Conservation (phyloP, 495 filamentous ascomycete genomes). For the Penicillium cinerascens region DNA sequence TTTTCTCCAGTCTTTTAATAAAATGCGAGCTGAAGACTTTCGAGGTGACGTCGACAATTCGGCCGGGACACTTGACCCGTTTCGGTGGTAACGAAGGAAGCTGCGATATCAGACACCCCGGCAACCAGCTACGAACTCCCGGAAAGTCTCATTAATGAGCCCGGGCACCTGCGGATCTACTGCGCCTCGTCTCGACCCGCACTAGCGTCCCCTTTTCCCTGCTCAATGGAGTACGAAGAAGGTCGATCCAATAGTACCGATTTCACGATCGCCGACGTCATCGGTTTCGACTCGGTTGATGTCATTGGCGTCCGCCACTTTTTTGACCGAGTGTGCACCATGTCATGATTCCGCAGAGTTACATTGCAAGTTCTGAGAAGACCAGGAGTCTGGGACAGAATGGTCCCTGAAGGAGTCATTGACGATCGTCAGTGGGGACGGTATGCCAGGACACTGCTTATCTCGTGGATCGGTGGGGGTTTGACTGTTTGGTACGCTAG, state of each 20-base stretch:
- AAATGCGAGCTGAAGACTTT: constrained; percentile 9
- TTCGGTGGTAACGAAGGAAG: constrained; percentile 14
- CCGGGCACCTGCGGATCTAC: constrained; percentile 13
- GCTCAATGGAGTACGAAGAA: neutral
- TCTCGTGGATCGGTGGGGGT: constrained; percentile 16
- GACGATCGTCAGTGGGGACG: constrained; percentile 14
- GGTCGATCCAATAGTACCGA: constrained; percentile 11
- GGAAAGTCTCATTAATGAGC: neutral
- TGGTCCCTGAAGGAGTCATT: neutral
- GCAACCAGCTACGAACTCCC: neutral
- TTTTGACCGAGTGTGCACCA: constrained; percentile 7
- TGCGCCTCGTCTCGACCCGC: neutral
- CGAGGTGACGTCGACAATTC: constrained; percentile 42
- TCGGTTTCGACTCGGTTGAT: constrained; percentile 15
- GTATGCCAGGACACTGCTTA: constrained; percentile 20
- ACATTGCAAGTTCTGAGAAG: neutral
- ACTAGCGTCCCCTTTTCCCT: neutral
- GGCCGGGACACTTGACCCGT: constrained; percentile 17
- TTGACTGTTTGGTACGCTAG: constrained; percentile 1
- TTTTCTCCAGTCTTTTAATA: neutral
- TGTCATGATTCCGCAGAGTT: constrained; percentile 17
- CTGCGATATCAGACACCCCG: neutral
- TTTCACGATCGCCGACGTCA: constrained; percentile 28
- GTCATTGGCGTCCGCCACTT: constrained; percentile 15
- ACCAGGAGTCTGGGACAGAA: neutral